These are phyloP conservation scores for Mycena rosella DNA, from an alignment of 768 basidiomycete species.

Conservation along the genomic window DNA sequence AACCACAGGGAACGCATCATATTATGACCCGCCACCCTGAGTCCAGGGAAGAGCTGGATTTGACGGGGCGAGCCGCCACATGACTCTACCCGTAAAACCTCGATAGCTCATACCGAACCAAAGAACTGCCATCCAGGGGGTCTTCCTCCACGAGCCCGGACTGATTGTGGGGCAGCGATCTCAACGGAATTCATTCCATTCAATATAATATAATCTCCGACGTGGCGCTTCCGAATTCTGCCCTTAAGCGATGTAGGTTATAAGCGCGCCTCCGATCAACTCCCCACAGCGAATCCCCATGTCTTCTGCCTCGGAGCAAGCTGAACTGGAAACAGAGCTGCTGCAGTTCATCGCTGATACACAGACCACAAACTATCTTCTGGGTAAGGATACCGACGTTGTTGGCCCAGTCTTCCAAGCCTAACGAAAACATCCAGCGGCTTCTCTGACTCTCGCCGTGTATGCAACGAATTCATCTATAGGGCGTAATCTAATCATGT, in stretches of 20 bases:
- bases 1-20: background rate
- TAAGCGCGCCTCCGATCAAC: background rate
- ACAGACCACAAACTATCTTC: constrained; percentile 4
- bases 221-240: too few species aligned
- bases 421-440: background rate
- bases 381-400: background rate
- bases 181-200: too few species aligned
- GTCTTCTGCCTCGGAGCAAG: background rate
- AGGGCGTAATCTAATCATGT: too few species aligned
- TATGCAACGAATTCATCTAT: background rate
- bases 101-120: too few species aligned
- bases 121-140: too few species aligned
- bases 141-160: too few species aligned
- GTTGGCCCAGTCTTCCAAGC: background rate
- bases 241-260: background rate
- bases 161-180: too few species aligned
- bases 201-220: too few species aligned
- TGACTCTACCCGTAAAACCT: too few species aligned
- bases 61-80: too few species aligned
- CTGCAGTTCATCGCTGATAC: constrained; percentile 9
- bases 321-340: background rate
- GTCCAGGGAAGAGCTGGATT: too few species aligned
- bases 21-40: too few species aligned
- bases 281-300: background rate
- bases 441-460: constrained; percentile 3